Conservation (phyloP, 1,284 basidiomycete genomes). For the Sporisorium graminicola region DNA sequence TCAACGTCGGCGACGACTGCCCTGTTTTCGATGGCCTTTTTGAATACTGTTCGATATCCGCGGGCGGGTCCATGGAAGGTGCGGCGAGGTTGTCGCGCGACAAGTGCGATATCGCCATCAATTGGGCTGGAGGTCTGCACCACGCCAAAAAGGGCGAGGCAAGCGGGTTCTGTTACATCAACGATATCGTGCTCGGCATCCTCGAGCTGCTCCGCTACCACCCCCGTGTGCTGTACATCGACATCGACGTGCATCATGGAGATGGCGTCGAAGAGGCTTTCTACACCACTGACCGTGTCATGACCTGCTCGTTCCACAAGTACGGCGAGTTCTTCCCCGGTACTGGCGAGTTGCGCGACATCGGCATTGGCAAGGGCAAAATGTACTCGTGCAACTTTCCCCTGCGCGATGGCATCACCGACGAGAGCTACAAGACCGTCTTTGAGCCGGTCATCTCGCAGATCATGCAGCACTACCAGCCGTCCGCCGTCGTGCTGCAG, state of each 20-base stretch:
- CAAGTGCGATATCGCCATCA: conserved; percentile 98
- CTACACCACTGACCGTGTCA: conserved; percentile 97
- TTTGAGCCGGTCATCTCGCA: conserved; percentile 95
- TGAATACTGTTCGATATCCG: conserved; percentile 98
- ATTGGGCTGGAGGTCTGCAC: conserved; percentile 98
- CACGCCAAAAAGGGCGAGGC: conserved; percentile 99
- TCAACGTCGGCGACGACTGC: conserved; percentile 94
- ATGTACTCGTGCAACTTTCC: conserved; percentile 93
- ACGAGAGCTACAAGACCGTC: conserved; percentile 93
- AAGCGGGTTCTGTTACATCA: conserved; percentile 98
- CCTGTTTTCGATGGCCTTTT: conserved; percentile 98
- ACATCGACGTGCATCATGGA: conserved; percentile 98
- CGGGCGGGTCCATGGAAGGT: conserved; percentile 99
- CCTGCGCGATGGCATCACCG: conserved; percentile 92
- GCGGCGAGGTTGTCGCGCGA: conserved; percentile 93
- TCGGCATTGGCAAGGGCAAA: conserved; percentile 82
- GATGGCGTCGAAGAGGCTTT: conserved; percentile 99
- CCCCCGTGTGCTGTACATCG: conserved; percentile 93
- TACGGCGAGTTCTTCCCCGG: conserved; percentile 99
- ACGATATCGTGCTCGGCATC: conserved; percentile 97
- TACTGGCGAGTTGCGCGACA: conserved; percentile 95
- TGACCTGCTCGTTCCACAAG: conserved; percentile 99
- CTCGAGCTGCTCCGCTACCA: conserved; percentile 95
- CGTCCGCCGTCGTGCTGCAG: conserved; percentile 95
- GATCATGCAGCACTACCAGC: conserved; percentile 96